Evolutionary conservation across 208 protist species (phyloP).

Genomic region (Acanthamoeba lenticulata): DNA sequence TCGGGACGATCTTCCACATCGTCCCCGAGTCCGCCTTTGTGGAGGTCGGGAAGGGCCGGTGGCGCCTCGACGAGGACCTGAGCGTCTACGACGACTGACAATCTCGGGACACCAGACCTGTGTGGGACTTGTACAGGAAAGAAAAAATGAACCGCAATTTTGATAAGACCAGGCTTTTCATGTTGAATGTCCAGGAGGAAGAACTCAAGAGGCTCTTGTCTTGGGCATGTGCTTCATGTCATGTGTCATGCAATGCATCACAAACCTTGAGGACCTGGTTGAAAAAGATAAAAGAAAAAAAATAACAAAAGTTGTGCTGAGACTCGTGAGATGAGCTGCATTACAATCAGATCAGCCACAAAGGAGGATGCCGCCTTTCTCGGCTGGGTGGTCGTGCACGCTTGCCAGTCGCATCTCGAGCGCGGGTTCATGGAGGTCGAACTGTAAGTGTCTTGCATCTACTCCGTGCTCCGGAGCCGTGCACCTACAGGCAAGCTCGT

Average conservation of each 20-base stretch:
- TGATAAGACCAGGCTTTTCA: no score
- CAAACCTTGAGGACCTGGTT: no score
- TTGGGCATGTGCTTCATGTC: no score
- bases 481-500: no score
- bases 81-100: not conserved
- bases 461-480: no score
- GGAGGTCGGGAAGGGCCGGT: not conserved
- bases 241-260: no score
- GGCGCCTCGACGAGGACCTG: not conserved
- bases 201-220: no score
- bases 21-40: not conserved
- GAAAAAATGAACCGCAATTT: no score
- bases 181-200: no score
- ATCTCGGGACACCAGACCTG: no score
- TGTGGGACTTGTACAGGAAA: no score
- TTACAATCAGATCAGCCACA: not conserved
- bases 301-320: not conserved
- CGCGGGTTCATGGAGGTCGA: not conserved
- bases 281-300: not conserved
- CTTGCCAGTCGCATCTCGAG: not conserved
- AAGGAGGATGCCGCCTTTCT: not conserved
- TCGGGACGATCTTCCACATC: not conserved
- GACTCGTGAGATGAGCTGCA: not conserved
- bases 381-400: not conserved
- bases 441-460: not conserved